Percentiles rank a stretch among this genome's conserved stretches.
Evolutionary conservation across 1,284 basidiomycete species (phyloP).

Genomic region (Ceratobasidium sp.): DNA sequence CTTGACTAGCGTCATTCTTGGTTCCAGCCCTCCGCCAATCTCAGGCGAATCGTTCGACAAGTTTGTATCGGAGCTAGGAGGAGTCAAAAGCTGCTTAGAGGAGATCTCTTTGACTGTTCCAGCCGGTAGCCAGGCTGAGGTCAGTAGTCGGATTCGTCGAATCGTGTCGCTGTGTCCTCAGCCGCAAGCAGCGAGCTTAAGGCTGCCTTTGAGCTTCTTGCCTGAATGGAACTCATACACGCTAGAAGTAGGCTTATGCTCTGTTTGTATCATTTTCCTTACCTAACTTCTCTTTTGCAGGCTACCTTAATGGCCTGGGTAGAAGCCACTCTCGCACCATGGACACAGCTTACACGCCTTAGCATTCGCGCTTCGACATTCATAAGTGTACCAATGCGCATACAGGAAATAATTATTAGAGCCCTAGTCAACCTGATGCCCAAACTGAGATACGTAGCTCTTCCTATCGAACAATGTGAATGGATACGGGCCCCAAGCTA

Average conservation of each 20-base stretch:
- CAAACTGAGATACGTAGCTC: neutral
- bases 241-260: neutral
- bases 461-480: neutral
- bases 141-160: neutral
- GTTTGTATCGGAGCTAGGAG: neutral
- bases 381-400: neutral
- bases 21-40: neutral
- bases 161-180: slow-evolving; percentile 4
- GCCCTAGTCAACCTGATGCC: neutral
- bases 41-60: slow-evolving; percentile 8
- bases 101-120: neutral
- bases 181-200: neutral
- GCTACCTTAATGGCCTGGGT: neutral
- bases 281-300: too few species aligned
- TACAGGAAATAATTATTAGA: neutral
- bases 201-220: neutral
- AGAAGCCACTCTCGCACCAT: neutral
- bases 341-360: slow-evolving; percentile 15
- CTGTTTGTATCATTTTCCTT: neutral
- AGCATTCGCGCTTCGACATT: neutral
- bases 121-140: neutral
- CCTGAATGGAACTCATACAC: neutral
- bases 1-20: slow-evolving; percentile 10
- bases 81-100: neutral
- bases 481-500: slow-evolving; percentile 7